Base-by-base conservation (phyloP, 2,329 filamentous ascomycete species). In the Aspergillus jensenii region DNA sequence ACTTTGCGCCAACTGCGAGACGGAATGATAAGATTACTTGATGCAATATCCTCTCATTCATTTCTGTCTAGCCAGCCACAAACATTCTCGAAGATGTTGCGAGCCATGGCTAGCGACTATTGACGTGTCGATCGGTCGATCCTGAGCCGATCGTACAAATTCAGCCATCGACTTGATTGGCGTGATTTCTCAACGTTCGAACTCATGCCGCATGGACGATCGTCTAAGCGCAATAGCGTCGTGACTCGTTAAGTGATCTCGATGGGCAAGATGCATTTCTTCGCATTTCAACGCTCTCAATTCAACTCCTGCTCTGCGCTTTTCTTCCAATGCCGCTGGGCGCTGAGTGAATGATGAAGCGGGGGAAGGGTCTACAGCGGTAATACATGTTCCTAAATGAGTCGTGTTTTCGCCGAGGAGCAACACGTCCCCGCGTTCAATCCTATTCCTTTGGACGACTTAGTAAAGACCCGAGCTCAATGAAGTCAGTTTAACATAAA, bases 81-180 rank as follows among this genome's bases (percentile, higher is more conserved):
- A 5, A 46, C 35, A 19, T 48, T 43, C 17, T 21, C 47, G 25
- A 52, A 41, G 27, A 23, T 35, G 25, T 39, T 31, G 15, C 56
- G 45, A 54, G 45, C 44, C 50, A 54, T 58, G 43, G n/a, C 27
- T 23, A 7, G 14, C 19, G 5, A 25, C 27, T 53, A 21, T 17
- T 55, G 35, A 49, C 37, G 15, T 58, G 45, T 58, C 50, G 21
- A 53, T 39, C 17, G 53, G 45, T 58, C 50, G 21, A 53, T 31
- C 17, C 31, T 46, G 2, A 39, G 39, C 31, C 9, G 27, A 31
- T 31, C 27, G 9, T 31, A 9, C 9, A 11, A 31, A 11, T 31
- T 31, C 27, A 31, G 8, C 27, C 27, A 31, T 31, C 14, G 35
- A n/a, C 35, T 37, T 37, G 35, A n/a, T 37, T 37, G 35, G 15